Evolutionary conservation across 139 green algal genomes (phyloP).

Genomic region (Pleodorina starrii): DNA sequence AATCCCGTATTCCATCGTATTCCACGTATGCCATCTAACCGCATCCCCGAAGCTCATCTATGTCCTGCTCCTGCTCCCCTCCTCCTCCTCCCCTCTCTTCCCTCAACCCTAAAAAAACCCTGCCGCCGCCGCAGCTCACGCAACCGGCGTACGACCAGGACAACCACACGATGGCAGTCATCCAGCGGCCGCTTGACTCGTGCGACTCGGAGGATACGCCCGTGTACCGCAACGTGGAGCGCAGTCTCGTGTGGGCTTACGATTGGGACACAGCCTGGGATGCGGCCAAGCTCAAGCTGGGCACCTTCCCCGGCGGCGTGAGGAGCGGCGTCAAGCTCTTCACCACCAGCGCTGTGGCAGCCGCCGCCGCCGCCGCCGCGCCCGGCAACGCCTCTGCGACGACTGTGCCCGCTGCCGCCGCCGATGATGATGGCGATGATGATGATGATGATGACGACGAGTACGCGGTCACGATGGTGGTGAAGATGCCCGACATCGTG

Average conservation of each 20-base stretch:
- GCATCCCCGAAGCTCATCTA: background rate
- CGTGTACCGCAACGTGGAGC: background rate
- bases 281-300: background rate
- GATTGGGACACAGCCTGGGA: background rate
- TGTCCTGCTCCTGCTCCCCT: background rate
- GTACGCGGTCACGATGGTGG: background rate
- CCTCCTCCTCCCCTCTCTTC: background rate
- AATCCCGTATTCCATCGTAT: background rate
- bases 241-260: slow-evolving; percentile 28
- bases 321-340: background rate
- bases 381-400: too few relatives aligned
- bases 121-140: background rate
- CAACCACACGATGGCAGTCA: slow-evolving; percentile 35
- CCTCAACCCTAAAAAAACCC: background rate
- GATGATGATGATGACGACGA: background rate
- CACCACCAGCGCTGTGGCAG: background rate
- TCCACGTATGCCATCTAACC: too few relatives aligned
- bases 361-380: too few relatives aligned
- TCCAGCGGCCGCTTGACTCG: slow-evolving; percentile 34
- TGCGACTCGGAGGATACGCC: slow-evolving; percentile 30
- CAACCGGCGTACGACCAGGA: background rate
- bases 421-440: background rate
- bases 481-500: background rate
- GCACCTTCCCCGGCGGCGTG: background rate
- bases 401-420: too few relatives aligned